A percentile compares a stretch with the other conserved stretches of the same genome.
These are phyloP conservation scores for Polytolypa hystricis DNA, from an alignment of 2,329 filamentous ascomycete genomes.

Conservation along the genomic window DNA sequence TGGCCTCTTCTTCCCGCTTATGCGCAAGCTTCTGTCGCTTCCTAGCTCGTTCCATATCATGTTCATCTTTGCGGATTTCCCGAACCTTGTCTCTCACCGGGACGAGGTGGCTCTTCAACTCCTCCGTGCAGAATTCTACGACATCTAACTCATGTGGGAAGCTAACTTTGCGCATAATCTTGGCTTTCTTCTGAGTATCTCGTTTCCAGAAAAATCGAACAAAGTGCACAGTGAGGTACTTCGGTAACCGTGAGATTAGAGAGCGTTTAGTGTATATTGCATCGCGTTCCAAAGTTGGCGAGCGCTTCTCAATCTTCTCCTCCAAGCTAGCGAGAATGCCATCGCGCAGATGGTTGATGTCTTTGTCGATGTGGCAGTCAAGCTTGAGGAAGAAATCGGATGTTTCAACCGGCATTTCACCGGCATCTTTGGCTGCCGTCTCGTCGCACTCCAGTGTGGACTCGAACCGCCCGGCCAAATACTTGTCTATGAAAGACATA, in stretches of 20 bases:
- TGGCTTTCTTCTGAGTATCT: slow-evolving; percentile 93
- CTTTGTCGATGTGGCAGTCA: slow-evolving; percentile 83
- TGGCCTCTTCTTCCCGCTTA: slow-evolving; percentile 44
- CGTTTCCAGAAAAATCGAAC: slow-evolving; percentile 97
- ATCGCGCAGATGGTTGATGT: slow-evolving; percentile 82
- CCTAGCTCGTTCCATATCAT: slow-evolving; percentile 80
- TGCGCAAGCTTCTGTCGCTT: slow-evolving; percentile 75
- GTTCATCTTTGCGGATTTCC: slow-evolving; percentile 86
- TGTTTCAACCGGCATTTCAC: slow-evolving; percentile 56
- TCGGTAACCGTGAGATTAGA: slow-evolving; percentile 79
- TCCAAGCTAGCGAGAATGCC: slow-evolving; percentile 71
- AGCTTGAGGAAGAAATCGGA: slow-evolving; percentile 80
- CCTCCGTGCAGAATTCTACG: slow-evolving; percentile 90
- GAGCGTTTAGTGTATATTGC: slow-evolving; percentile 82
- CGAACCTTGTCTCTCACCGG: slow-evolving; percentile 95
- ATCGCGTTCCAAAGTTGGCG: slow-evolving; percentile 63
- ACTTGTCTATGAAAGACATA: slow-evolving; percentile 75
- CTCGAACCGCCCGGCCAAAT: slow-evolving; percentile 73
- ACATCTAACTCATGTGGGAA: slow-evolving; percentile 90
- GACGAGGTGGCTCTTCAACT: slow-evolving; percentile 68
- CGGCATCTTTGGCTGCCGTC: slow-evolving; percentile 58
- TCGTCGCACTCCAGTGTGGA: slow-evolving; percentile 77
- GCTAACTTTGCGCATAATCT: slow-evolving; percentile 98
- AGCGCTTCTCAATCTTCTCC: slow-evolving; percentile 86
- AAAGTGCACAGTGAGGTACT: slow-evolving; percentile 94